Evolutionary conservation across 371 early-diverging fungal genomes (phyloP), one percentile per base, ranked within the genome.

Genomic region (Mortierella sp.): DNA sequence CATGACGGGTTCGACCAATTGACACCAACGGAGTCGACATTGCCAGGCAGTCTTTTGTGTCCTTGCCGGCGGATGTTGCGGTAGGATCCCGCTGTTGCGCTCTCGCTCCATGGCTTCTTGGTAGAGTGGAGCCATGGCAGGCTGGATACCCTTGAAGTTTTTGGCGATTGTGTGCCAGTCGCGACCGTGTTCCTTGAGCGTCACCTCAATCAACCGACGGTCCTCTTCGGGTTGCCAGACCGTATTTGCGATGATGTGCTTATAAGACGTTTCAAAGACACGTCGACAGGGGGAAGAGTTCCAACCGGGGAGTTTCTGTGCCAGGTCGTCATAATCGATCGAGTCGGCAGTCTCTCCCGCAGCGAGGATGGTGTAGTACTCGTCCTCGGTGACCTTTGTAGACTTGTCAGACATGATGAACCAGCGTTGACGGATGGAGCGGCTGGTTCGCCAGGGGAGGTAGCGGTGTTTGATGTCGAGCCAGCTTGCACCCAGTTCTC

Each of bases 1-100:
- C 80, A 83, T 80, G 44, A 83, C 43, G 2, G 80, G 83, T 37
- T 74, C 72, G 16, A 83, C 59, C n/a, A 83, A 72, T 28, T 80
- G 83, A 34, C 77, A 77, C 83, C 80, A 80, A 31, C 83, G 80
- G 34, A 83, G 61, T 1, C 78, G 74, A 46, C 80, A 83, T 28
- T 83, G 83, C 83, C 83, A 83, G 19, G 72, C 77, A 5, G 80
- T 71, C 55, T 83, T 83, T 34, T 64, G 83, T 9, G 76, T 76
- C 69, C 77, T 59, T 26, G 61, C n/a, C 2, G 72, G 80, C 1
- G 72, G 72, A 19, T 72, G 37, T 26, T 10, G 26, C 5, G 57
- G 10, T 31, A 31, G 2, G 64, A 8, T 46, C 43, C n/a, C 43
- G 46, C 34, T 44, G 2, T n/a, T 14, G 0, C 14, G 5, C 34